Evolutionary conservation across 164 flowering plant species (phyloP).

Genomic region (Santalum album): DNA sequence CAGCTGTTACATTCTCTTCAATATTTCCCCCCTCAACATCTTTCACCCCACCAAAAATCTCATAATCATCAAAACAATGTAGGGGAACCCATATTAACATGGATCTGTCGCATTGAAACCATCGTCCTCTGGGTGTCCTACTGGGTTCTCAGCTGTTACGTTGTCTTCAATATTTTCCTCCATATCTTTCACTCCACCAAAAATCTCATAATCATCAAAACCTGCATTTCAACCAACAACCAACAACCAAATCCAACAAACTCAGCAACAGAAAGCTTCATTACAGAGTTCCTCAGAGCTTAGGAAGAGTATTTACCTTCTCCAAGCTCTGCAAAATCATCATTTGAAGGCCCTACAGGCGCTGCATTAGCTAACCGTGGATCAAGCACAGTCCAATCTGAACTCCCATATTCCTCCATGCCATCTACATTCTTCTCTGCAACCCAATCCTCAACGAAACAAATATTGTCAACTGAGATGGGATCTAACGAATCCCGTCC

Average conservation of each 20-base stretch:
- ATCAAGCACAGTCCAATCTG: slow-evolving; percentile 51
- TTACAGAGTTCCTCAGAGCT: background rate
- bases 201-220: slow-evolving; percentile 54
- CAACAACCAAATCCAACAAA: background rate
- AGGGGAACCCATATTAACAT: background rate
- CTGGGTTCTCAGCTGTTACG: slow-evolving; percentile 1
- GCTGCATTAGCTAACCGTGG: slow-evolving; percentile 26
- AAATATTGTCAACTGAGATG: slow-evolving; percentile 34
- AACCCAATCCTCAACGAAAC: slow-evolving; percentile 54
- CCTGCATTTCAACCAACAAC: slow-evolving; percentile 23
- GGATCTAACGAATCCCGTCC: slow-evolving; percentile 40
- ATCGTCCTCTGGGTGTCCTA: slow-evolving; percentile 3
- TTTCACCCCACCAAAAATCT: slow-evolving; percentile 30
- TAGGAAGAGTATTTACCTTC: slow-evolving; percentile 30
- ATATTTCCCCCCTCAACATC: slow-evolving; percentile 24
- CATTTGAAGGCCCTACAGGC: slow-evolving; percentile 26
- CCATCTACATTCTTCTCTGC: slow-evolving; percentile 29
- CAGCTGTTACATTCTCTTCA: slow-evolving; percentile 10
- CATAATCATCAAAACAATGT: slow-evolving; percentile 41
- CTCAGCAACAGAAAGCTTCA: background rate
- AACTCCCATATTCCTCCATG: slow-evolving; percentile 27
- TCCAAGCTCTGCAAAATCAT: slow-evolving; percentile 38
- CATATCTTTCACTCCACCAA: slow-evolving; percentile 22
- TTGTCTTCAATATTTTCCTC: slow-evolving; percentile 19
- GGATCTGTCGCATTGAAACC: background rate